Evolutionary conservation across 768 basidiomycete species (phyloP).

Genomic region (Auricularia cornea): DNA sequence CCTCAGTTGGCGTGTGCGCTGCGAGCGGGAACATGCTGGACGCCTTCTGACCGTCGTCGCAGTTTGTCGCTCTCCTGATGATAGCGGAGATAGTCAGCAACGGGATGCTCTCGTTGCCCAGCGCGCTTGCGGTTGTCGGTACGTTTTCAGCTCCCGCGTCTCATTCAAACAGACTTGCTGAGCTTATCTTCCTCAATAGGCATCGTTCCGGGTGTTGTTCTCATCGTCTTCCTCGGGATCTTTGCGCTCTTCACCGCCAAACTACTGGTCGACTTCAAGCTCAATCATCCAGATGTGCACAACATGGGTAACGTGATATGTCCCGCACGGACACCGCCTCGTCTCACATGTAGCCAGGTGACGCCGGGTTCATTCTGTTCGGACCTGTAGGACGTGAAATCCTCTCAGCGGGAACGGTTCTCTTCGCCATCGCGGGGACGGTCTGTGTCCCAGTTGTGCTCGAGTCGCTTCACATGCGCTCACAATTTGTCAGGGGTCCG

Average conservation of each 20-base stretch:
- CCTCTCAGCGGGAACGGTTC: conserved; percentile 36
- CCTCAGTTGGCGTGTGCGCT: conserved; percentile 35
- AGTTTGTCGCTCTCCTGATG: conserved; percentile 46
- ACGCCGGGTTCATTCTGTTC: conserved; percentile 42
- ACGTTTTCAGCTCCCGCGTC: neutral
- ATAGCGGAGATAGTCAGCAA: conserved; percentile 52
- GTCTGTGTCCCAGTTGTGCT: conserved; percentile 24
- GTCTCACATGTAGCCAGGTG: conserved; percentile 28
- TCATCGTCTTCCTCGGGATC: conserved; percentile 44
- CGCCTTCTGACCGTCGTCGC: neutral
- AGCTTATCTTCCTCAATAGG: conserved; percentile 20
- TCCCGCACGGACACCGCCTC: too few species aligned
- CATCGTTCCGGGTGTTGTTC: conserved; percentile 41
- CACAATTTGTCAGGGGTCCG: conserved; percentile 30
- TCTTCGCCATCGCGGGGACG: conserved; percentile 43
- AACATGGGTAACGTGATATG: conserved; percentile 51
- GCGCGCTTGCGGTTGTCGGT: conserved; percentile 45
- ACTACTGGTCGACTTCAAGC: conserved; percentile 47
- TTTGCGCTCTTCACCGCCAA: conserved; percentile 47
- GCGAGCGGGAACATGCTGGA: neutral
- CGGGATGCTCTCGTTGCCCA: conserved; percentile 46
- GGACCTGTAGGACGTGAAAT: conserved; percentile 41
- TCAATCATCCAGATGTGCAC: conserved; percentile 47
- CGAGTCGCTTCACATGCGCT: neutral
- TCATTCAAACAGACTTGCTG: neutral